phyloP scores from a whole-genome alignment of 2,329 filamentous ascomycete species.

The Calonectria hawksworthii region DNA sequence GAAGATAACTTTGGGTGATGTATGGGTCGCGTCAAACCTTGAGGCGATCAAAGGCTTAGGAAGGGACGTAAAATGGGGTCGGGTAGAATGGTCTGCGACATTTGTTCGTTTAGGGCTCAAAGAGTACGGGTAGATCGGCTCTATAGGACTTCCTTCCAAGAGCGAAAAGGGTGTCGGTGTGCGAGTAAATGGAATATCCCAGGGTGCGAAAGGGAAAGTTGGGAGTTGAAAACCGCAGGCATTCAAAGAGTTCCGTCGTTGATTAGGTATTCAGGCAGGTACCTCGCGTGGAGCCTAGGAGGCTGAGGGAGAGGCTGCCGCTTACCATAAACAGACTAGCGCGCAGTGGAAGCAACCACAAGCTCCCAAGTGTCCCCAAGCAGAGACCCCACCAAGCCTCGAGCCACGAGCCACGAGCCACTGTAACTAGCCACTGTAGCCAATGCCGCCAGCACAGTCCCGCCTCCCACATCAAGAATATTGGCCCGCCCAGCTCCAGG shows the following conservation, averaged over 20 bases:
- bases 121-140: background rate
- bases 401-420: conserved; percentile 17
- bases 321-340: conserved; percentile 38
- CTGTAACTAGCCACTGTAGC: conserved; percentile 22
- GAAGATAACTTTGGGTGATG: background rate
- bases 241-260: conserved; percentile 19
- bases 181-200: background rate
- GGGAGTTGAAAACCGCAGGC: conserved; percentile 3
- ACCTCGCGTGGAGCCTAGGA: conserved; percentile 20
- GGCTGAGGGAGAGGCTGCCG: conserved; percentile 39
- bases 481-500: conserved; percentile 49
- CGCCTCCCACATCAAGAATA: conserved; percentile 46
- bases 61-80: conserved; percentile 28
- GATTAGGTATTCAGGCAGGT: conserved; percentile 18
- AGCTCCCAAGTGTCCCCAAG: conserved; percentile 18
- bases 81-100: conserved; percentile 41
- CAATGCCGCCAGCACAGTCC: conserved; percentile 21
- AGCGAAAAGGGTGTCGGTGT: background rate
- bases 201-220: background rate
- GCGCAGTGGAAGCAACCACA: conserved; percentile 16
- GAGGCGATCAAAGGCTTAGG: conserved; percentile 36
- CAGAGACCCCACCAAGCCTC: conserved; percentile 14
- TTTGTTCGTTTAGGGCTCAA: conserved; percentile 39
- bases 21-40: conserved; percentile 18
- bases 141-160: background rate